phyloP scores from a whole-genome alignment of 805 yeast species.

The Lipomyces orientalis region DNA sequence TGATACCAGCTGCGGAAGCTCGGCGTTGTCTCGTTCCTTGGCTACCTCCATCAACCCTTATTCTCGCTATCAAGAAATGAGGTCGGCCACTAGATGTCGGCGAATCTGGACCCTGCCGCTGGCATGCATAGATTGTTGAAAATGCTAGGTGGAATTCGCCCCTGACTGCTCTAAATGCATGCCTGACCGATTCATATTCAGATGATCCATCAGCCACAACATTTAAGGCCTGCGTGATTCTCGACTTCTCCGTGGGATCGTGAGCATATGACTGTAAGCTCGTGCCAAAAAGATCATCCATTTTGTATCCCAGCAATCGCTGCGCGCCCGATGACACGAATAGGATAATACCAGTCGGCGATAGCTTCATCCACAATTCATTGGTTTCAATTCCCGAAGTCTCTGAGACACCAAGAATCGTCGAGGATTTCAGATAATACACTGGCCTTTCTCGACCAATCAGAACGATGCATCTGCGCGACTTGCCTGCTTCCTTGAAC shows the following conservation, averaged over 20 bases:
- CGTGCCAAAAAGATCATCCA: conserved; percentile 17
- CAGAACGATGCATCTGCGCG: conserved; percentile 22
- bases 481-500: conserved; percentile 12
- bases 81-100: neutral
- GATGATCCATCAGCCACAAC: neutral
- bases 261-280: conserved; percentile 11
- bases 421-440: conserved; percentile 1
- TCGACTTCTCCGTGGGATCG: conserved; percentile 8
- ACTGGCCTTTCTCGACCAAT: conserved; percentile 25
- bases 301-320: conserved; percentile 8
- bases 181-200: conserved; percentile 10
- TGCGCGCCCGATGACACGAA: conserved; percentile 13
- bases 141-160: conserved; percentile 13
- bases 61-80: conserved; percentile 11
- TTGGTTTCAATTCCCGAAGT: conserved; percentile 1
- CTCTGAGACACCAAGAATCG: conserved; percentile 1
- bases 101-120: neutral
- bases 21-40: neutral
- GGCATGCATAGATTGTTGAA: conserved; percentile 6
- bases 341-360: conserved; percentile 21
- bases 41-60: conserved; percentile 7
- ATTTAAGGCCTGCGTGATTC: conserved; percentile 3
- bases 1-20: neutral
- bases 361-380: conserved; percentile 20
- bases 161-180: conserved; percentile 9